Base-by-base conservation (phyloP, 2,329 filamentous ascomycete genomes). In the Sporothrix mexicana region DNA sequence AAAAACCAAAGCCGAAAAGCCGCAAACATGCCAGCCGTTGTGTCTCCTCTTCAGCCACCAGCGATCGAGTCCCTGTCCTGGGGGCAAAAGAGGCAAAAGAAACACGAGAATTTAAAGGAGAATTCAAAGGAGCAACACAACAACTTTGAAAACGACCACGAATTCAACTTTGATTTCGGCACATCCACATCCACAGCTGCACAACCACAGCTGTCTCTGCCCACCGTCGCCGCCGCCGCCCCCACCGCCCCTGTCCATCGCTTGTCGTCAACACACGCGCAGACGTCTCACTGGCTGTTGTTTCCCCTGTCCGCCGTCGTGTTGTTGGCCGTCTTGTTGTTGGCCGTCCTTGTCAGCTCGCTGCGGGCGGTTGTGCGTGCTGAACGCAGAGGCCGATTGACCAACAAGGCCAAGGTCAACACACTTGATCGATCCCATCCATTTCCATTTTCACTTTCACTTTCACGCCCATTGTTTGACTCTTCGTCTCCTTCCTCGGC, bases 201-300 rank as follows among this genome's bases (percentile, higher is more conserved):
- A 17, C 20, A 17, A n/a, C n/a, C 47, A 51, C 15, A 51, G 47
- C 30, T 36, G 30, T n/a, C 15, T 51, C 49, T n/a, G 15, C 49
- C 47, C 17, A n/a, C 47, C 12, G 3, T 45, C 43, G n/a, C 15
- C 43, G 23, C 41, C 20, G 13, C 30, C 20, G 10, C n/a, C n/a
- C 8, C 45, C 45, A 6, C 25, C 23, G 25, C 43, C 47, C n/a
- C 43, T 23, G n/a, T 15, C 20, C 3, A 7, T 66, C 61, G 20
- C 43, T 36, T 45, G 51, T 2, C 59, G 41, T n/a, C 64, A n/a
- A 17, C 61, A 10, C 45, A 3, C 64, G 23, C 43, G 12, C 49
- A 43, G 20, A 13, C 71, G 9, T 17, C 51, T 45, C 61, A 66
- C 70, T 71, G 70, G 70, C 70, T 71, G 70, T 8, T 71, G 25